Evolutionary conservation across 2,329 filamentous ascomycete species (phyloP).

Genomic region (Stachybotrys chlorohalonatus): DNA sequence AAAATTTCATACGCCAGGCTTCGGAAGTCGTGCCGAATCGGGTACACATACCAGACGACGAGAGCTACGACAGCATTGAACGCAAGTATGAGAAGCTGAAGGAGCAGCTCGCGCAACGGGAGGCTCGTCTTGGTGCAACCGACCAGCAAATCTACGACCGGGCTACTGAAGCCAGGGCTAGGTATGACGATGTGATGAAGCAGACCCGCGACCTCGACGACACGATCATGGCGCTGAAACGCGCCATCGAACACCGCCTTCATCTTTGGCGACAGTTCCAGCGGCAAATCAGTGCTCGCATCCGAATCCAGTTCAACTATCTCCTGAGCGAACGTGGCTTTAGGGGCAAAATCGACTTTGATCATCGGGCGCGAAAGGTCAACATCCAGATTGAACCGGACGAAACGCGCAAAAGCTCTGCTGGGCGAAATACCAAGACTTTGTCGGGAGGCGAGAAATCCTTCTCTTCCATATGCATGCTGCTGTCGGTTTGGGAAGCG

Average conservation of each 20-base stretch:
- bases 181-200: slow-evolving; percentile 32
- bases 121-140: slow-evolving; percentile 49
- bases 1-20: slow-evolving; percentile 47
- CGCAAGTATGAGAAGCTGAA: slow-evolving; percentile 45
- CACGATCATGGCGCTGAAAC: slow-evolving; percentile 36
- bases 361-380: slow-evolving; percentile 66
- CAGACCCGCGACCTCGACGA: slow-evolving; percentile 30
- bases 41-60: slow-evolving; percentile 53
- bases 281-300: slow-evolving; percentile 73
- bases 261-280: slow-evolving; percentile 75
- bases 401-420: slow-evolving; percentile 57
- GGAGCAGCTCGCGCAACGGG: slow-evolving; percentile 48
- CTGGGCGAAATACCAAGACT: slow-evolving; percentile 79
- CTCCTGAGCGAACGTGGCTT: slow-evolving; percentile 85
- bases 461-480: slow-evolving; percentile 89
- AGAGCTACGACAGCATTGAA: slow-evolving; percentile 49
- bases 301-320: slow-evolving; percentile 79
- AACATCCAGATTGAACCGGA: slow-evolving; percentile 69
- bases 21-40: slow-evolving; percentile 41
- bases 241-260: slow-evolving; percentile 60
- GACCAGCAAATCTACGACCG: slow-evolving; percentile 54
- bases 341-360: slow-evolving; percentile 68
- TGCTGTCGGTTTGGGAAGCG: slow-evolving; percentile 92
- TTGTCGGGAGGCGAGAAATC: slow-evolving; percentile 96
- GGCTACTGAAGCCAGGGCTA: slow-evolving; percentile 28